Base-by-base conservation (phyloP, 129 eudicot species). In the Arctium lappa region DNA sequence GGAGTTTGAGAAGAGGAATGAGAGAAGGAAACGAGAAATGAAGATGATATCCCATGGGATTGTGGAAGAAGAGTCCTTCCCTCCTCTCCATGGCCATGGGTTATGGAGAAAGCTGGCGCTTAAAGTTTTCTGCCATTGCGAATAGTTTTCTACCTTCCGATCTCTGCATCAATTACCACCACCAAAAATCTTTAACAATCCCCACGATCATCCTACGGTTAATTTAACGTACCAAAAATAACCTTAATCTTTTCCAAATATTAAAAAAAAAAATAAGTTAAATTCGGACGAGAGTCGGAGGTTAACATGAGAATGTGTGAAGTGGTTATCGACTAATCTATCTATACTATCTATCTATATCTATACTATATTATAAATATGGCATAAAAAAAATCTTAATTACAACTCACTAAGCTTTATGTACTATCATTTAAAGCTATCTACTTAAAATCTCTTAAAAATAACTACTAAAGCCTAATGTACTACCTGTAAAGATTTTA, bases 1-100 rank as follows among this genome's bases (percentile, higher is more conserved):
- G 7, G 76, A 63, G 6, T 31, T 72, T 4, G 76, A 63, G 11
- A 8, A 68, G 37, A 48, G 77, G 77, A 39, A 22, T 40, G 39
- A 76, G 32, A 30, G 75, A 56, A 15, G 85, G 69, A 32, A 72
- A 85, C 69, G 50, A 78, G 71, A 83, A 78, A 60, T 38, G 82
- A 73, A 73, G 87, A 75, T 4, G 37, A 60, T 33, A 75, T 82
- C 86, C 76, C 80, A 82, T 76, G 81, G 78, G 36, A 63, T 39
- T 29, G 46, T 33, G 22, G 79, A 34, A 32, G 38, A 73, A 50
- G 76, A 44, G 44, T 80, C 63, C 81, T 75, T 75, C 73, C 66
- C 82, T 68, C 69, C 72, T 69, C 60, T 73, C 83, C 88, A 76
- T 80, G 73, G 69, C 83, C 88, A 76, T 80, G 73, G 69, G 69